phyloP scores from a whole-genome alignment of 1,139 yeast genomes.

The Debaryomycetaceae sp. region DNA sequence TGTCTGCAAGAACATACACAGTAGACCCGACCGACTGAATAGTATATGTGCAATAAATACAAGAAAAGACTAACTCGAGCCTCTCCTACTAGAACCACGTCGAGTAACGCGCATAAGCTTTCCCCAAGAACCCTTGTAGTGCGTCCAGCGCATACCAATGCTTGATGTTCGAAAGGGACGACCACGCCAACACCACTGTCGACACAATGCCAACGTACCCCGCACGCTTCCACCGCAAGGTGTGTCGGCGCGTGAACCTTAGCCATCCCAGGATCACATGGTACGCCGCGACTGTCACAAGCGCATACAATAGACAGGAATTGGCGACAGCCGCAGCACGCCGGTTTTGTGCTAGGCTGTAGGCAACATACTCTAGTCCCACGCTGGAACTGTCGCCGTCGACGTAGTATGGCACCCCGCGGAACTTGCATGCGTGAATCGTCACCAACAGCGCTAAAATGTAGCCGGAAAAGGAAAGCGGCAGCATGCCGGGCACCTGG shows the following conservation, averaged over 20 bases:
- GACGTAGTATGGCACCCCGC: conserved; percentile 37
- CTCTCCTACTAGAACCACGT: conserved; percentile 5
- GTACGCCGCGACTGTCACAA: conserved; percentile 19
- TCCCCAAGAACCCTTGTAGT: conserved; percentile 18
- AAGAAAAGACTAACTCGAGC: too few species aligned
- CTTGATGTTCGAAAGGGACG: neutral
- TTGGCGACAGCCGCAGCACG: conserved; percentile 13
- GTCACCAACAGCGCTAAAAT: conserved; percentile 32
- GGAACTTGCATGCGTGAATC: conserved; percentile 38
- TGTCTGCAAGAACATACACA: too few species aligned
- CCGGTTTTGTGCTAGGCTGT: conserved; percentile 20
- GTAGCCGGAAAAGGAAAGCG: conserved; percentile 53
- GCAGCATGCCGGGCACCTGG: conserved; percentile 25
- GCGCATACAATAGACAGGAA: conserved; percentile 8
- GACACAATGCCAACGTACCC: conserved; percentile 22
- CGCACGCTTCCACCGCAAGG: conserved; percentile 19
- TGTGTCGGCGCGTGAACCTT: conserved; percentile 18
- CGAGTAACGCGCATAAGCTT: conserved; percentile 17
- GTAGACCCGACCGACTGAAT: too few species aligned
- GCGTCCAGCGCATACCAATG: conserved; percentile 3
- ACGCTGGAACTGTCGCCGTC: conserved; percentile 62
- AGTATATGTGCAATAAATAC: too few species aligned
- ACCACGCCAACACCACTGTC: conserved; percentile 2
- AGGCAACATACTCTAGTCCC: conserved; percentile 42
- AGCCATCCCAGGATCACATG: conserved; percentile 29